Evolutionary conservation across 2,329 filamentous ascomycete species (phyloP).

Genomic region (Xylaria sp.): DNA sequence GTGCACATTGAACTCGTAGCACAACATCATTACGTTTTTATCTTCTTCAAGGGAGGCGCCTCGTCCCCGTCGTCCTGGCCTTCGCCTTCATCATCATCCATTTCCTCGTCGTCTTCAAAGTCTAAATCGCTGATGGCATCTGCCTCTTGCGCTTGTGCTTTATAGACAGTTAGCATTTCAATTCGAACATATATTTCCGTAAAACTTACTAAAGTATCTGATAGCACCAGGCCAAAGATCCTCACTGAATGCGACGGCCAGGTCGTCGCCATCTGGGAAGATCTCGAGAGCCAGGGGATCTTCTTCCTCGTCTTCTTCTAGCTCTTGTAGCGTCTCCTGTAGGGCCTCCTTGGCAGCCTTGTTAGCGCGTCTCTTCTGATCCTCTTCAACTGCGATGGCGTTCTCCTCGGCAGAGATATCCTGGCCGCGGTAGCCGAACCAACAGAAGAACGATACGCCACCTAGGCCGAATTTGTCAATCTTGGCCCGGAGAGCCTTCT

Average conservation of each 20-base stretch:
- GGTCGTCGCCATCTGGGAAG: conserved; percentile 86
- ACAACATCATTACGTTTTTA: conserved; percentile 50
- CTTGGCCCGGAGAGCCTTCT: conserved; percentile 65
- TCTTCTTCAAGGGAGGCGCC: conserved; percentile 59
- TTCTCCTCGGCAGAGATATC: conserved; percentile 80
- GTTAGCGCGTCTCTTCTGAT: conserved; percentile 66
- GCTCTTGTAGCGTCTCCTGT: too few species aligned
- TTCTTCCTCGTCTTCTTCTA: conserved; percentile 59
- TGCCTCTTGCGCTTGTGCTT: conserved; percentile 77
- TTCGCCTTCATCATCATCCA: conserved; percentile 34
- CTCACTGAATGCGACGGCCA: conserved; percentile 83
- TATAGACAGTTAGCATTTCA: conserved; percentile 50
- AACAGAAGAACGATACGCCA: conserved; percentile 84
- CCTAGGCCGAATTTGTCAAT: conserved; percentile 71
- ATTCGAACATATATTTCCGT: background rate
- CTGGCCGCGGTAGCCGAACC: conserved; percentile 82
- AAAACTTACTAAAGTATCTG: conserved; percentile 85
- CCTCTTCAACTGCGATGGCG: conserved; percentile 67
- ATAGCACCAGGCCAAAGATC: conserved; percentile 90
- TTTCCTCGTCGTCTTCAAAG: conserved; percentile 67
- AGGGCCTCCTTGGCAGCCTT: conserved; percentile 50
- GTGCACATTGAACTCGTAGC: background rate
- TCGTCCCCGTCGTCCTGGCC: conserved; percentile 67
- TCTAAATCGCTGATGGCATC: conserved; percentile 75
- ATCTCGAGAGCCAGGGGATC: conserved; percentile 80